Percentiles rank a stretch among this genome's conserved stretches.
Evolutionary conservation across 2,329 filamentous ascomycete species (phyloP).

Genomic region (Colletotrichum camelliae): DNA sequence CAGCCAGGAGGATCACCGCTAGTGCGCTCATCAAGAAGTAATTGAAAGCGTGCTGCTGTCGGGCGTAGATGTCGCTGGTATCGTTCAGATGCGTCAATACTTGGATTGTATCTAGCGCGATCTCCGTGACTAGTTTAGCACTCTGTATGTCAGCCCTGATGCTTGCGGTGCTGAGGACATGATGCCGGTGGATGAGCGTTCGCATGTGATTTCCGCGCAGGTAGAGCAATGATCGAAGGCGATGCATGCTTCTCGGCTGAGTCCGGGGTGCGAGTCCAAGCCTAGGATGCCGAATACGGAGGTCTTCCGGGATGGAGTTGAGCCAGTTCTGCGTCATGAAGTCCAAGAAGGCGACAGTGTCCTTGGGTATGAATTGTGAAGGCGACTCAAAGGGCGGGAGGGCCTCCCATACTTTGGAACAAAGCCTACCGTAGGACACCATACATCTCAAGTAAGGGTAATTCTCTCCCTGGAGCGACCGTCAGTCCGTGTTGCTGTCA

Average conservation of each 20-base stretch:
- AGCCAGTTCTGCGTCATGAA: slow-evolving; percentile 50
- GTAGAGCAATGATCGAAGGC: slow-evolving; percentile 46
- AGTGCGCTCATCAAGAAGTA: slow-evolving; percentile 45
- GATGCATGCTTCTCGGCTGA: slow-evolving; percentile 41
- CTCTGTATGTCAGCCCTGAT: slow-evolving; percentile 39
- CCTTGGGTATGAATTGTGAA: slow-evolving; percentile 36
- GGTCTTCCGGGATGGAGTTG: slow-evolving; percentile 46
- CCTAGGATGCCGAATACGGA: slow-evolving; percentile 41
- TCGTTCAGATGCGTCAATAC: slow-evolving; percentile 41
- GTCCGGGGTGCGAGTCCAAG: slow-evolving; percentile 35
- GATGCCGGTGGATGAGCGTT: slow-evolving; percentile 48
- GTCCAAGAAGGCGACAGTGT: slow-evolving; percentile 45
- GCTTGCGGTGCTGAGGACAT: slow-evolving; percentile 41
- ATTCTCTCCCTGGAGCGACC: slow-evolving; percentile 29
- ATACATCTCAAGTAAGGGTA: slow-evolving; percentile 50
- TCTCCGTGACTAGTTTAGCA: slow-evolving; percentile 45
- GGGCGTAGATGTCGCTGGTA: slow-evolving; percentile 40
- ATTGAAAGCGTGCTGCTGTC: slow-evolving; percentile 44
- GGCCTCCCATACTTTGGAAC: slow-evolving; percentile 51
- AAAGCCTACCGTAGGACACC: slow-evolving; percentile 51
- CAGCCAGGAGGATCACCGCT: slow-evolving; percentile 46
- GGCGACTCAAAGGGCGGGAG: slow-evolving; percentile 41
- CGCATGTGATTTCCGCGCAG: slow-evolving; percentile 50
- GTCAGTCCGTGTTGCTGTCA: neutral
- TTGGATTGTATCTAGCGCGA: slow-evolving; percentile 35